These are phyloP conservation scores for Orbilia brochopaga DNA, from an alignment of 2,329 filamentous ascomycete species.

Conservation along the genomic window DNA sequence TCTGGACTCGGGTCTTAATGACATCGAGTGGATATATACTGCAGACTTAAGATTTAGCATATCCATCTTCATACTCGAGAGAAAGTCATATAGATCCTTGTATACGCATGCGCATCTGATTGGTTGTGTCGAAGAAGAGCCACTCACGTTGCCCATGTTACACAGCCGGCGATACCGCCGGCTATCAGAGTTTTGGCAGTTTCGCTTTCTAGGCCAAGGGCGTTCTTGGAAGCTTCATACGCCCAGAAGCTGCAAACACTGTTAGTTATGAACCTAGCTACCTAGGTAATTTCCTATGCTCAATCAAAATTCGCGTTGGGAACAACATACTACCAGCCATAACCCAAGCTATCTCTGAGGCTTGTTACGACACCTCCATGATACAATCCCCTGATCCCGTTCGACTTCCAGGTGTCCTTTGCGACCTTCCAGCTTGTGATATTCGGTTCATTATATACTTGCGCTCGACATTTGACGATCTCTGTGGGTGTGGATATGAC, in stretches of 20 bases:
- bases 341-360: conserved; percentile 84
- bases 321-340: conserved; percentile 84
- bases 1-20: conserved; percentile 90
- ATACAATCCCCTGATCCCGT: conserved; percentile 75
- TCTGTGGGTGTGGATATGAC: conserved; percentile 86
- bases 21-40: conserved; percentile 85
- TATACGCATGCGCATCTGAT: too few species aligned
- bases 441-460: conserved; percentile 63
- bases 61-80: too few species aligned
- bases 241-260: conserved; percentile 73
- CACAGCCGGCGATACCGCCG: conserved; percentile 83
- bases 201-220: conserved; percentile 60
- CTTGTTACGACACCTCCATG: conserved; percentile 81
- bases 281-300: background rate
- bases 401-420: conserved; percentile 66
- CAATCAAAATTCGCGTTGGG: too few species aligned
- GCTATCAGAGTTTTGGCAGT: conserved; percentile 68
- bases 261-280: background rate
- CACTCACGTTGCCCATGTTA: conserved; percentile 75
- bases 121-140: too few species aligned
- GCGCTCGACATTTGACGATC: conserved; percentile 84
- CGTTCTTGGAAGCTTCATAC: conserved; percentile 75
- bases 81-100: too few species aligned
- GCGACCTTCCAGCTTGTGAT: conserved; percentile 69
- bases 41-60: too few species aligned